These are phyloP conservation scores for Iodosphaeria phyllophila DNA, from an alignment of 2,329 filamentous ascomycete species.

Conservation along the genomic window DNA sequence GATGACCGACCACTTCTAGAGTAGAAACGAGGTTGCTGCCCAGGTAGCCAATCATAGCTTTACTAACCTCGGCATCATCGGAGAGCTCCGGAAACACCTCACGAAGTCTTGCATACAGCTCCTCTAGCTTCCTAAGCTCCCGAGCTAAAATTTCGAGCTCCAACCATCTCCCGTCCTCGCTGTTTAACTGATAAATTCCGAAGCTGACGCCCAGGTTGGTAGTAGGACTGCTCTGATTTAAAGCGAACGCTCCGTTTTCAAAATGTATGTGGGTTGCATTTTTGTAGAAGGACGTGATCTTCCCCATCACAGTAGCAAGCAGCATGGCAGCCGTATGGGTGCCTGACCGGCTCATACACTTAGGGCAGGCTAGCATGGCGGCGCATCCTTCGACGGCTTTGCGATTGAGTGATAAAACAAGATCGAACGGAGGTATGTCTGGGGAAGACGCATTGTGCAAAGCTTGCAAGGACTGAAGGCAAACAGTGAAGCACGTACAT, in stretches of 20 bases:
- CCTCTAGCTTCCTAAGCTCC: constrained; percentile 27
- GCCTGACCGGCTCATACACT: constrained; percentile 23
- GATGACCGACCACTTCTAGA: constrained; percentile 20
- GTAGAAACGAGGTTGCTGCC: constrained; percentile 22
- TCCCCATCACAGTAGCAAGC: constrained; percentile 27
- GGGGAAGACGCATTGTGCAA: constrained; percentile 25
- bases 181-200: constrained; percentile 23
- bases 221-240: constrained; percentile 3
- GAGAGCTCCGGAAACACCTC: constrained; percentile 20
- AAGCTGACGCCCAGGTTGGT: constrained; percentile 19
- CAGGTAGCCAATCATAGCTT: constrained; percentile 25
- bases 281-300: constrained; percentile 27
- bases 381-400: constrained; percentile 29
- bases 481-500: constrained; percentile 27
- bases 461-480: constrained; percentile 25
- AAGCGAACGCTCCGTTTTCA: constrained; percentile 10
- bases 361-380: constrained; percentile 23
- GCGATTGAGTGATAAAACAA: constrained; percentile 24
- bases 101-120: constrained; percentile 23
- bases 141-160: constrained; percentile 27
- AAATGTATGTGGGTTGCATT: constrained; percentile 20
- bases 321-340: constrained; percentile 27
- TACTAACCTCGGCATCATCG: constrained; percentile 22
- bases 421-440: constrained; percentile 20
- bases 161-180: constrained; percentile 26